A percentile compares a stretch with the other conserved stretches of the same genome.
phyloP scores from a whole-genome alignment of 176 grass and related monocot genomes.

The Oryza coarctata region DNA sequence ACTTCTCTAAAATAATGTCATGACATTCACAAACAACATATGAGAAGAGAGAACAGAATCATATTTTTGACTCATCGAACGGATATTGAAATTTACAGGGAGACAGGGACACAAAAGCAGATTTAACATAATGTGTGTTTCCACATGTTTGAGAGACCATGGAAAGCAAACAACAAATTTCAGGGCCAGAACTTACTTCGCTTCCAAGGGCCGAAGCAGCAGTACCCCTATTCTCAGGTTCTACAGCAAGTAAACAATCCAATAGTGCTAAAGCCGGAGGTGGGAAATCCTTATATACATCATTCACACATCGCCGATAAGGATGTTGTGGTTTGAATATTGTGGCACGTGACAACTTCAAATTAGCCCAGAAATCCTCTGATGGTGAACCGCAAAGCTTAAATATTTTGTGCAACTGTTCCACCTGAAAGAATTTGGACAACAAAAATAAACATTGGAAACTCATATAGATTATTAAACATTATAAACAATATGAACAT shows the following conservation, averaged over 20 bases:
- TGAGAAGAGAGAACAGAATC: neutral
- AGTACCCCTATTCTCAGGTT: slow-evolving; percentile 73
- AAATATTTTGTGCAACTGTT: slow-evolving; percentile 96
- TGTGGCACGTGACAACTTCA: slow-evolving; percentile 73
- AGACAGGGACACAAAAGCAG: slow-evolving; percentile 11
- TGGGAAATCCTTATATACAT: slow-evolving; percentile 86
- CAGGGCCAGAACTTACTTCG: slow-evolving; percentile 58
- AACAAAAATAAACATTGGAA: neutral
- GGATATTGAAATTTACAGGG: too few species aligned
- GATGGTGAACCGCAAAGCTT: slow-evolving; percentile 92
- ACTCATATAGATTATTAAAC: slow-evolving; percentile 6
- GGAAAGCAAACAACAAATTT: slow-evolving; percentile 27
- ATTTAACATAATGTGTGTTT: slow-evolving; percentile 15
- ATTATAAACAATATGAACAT: slow-evolving; percentile 2
- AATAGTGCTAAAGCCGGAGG: slow-evolving; percentile 68
- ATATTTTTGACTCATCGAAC: slow-evolving; percentile 28
- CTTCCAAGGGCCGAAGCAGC: slow-evolving; percentile 76
- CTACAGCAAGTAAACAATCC: slow-evolving; percentile 82
- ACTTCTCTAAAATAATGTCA: slow-evolving; percentile 2
- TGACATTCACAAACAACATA: slow-evolving; percentile 14
- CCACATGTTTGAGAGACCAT: slow-evolving; percentile 8
- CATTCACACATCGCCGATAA: slow-evolving; percentile 63
- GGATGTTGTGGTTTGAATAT: slow-evolving; percentile 87
- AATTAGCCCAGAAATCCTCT: slow-evolving; percentile 82
- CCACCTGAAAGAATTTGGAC: slow-evolving; percentile 52